Base-by-base conservation (phyloP, 2,329 filamentous ascomycete species). In the Ophiostoma perfectum region DNA sequence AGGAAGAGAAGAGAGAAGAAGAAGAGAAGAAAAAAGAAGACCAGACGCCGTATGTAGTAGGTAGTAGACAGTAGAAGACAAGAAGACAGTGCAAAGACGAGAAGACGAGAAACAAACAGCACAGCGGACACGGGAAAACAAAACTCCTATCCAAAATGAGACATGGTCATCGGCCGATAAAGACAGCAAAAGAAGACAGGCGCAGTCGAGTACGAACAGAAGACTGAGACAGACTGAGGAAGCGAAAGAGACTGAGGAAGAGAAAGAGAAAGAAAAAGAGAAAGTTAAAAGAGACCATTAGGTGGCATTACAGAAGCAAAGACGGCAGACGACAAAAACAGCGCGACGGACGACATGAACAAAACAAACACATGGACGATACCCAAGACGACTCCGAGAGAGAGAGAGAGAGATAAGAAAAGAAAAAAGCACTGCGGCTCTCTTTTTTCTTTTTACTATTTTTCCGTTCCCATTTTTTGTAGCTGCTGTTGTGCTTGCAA, bases 101-200 rank as follows among this genome's bases (percentile, higher is more conserved):
- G 55, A n/a, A 2, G 49, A 55, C 55, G 55, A 62, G n/a, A 39
- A 8, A 2, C 11, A 62, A 9, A 41, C 36, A 62, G 39, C 16
- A 62, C 55, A 18, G 49, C 12, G n/a, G 49, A 55, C n/a, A 39
- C 12, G 27, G 49, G 12, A 38, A 12, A 63, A 27, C 60, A 63
- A 63, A 63, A 63, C 60, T 63, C 60, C 60, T 63, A 63, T 63
- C 60, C 60, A 63, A 42, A 42, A 63, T 42, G 39, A 42, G 39
- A 42, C 58, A 14, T 62, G 27, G 14, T 63, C 60, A 44, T 39
- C 39, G 38, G 39, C 60, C 27, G 55, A 52, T n/a, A 5, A 63
- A 27, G 52, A 58, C n/a, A 58, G 18, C n/a, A 27, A 16, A 58
- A 5, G 7, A 58, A 27, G 27, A 27, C 27, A 27, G 27, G 27